Base-by-base conservation (phyloP, 305 asterid species). In the Rubia peregrina region DNA sequence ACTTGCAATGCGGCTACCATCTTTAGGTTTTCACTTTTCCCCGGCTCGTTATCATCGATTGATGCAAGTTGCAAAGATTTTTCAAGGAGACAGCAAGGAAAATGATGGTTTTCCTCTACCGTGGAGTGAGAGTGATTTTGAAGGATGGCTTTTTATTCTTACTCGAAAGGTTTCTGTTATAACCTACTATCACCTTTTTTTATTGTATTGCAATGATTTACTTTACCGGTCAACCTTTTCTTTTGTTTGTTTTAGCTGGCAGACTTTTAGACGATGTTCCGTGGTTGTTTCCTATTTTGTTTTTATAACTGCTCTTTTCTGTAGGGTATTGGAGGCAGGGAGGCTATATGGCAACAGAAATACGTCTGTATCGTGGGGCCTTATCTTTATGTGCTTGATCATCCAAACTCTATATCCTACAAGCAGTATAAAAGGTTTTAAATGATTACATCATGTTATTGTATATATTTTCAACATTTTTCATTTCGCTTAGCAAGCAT, bases 291-390 rank as follows among this genome's bases (percentile, higher is more conserved):
- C 12, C 16, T 69, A 14, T 46, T 56, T 48, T 64, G 56, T 71
- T 71, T 65, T 69, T 71, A 41, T 49, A 68, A n/a, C 42, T 53
- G 73, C 44, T 44, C 56, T 61, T 61, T 74, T 80, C 69, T 79
- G 79, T 79, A 93, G 98, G 98, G 98, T 60, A 94, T 93, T 53
- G 97, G 95, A 74, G 95, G 98, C 73, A 84, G 98, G 86, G 98
- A 93, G 80, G 98, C 96, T 79, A 84, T 88, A 44, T 93, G 98
- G 98, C 90, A 93, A 80, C 89, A 90, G 73, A 88, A 95, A 86
- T 93, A 90, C 80, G 77, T 93, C 69, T 90, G 95, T 78, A 71
- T 93, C 51, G 96, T 87, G 77, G 98, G 98, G 75, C 89, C 96
- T 71, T 85, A 79, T 75, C 90, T 93, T 76, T 93, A 93, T 80